Evolutionary conservation across 371 early-diverging fungal genomes (phyloP), one percentile per base, ranked within the genome.

Genomic region (Saksenaea vasiformis): DNA sequence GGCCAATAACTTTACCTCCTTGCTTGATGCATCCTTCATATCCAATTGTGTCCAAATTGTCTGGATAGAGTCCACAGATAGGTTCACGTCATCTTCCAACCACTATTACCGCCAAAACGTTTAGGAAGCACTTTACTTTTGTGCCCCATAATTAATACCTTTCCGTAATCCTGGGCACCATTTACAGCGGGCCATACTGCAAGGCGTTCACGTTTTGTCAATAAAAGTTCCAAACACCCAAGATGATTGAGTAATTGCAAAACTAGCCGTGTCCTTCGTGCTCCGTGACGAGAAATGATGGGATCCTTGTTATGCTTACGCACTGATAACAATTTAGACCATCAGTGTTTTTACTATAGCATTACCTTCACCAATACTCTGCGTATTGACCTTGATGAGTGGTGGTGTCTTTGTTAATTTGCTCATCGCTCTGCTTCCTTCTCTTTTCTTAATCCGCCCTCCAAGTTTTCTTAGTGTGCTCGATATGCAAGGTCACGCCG

Each of bases 361-460:
- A 15, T 15, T 56, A 62, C 68, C 59, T 58, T 64, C 56, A 5
- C 56, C 64, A 24, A 56, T 47, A 24, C n/a, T 38, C 36, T 41
- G 38, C 14, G 19, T 60, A 37, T 64, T 38, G 17, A 68, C 43
- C 22, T 60, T 59, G 34, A 68, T 56, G 35, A 68, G 64, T 19
- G 68, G 68, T 26, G 64, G 60, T 13, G 64, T 68, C 51, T 64
- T 54, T 56, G 68, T 68, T 31, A 68, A 51, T 35, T 53, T 58
- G 47, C 68, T 68, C 68, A 68, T 68, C 43, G 19, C 24, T 47
- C 11, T 22, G 51, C 7, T 22, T 14, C 24, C 11, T 47, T 24
- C 10, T 47, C 8, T 10, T 11, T 37, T 13, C 37, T 8, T 8
- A 13, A 37, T 44, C 19, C 8, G 1, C 19, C 44, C 19, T 44